Base-by-base conservation (phyloP, 2,329 filamentous ascomycete genomes). In the Pseudogymnoascus sp. region DNA sequence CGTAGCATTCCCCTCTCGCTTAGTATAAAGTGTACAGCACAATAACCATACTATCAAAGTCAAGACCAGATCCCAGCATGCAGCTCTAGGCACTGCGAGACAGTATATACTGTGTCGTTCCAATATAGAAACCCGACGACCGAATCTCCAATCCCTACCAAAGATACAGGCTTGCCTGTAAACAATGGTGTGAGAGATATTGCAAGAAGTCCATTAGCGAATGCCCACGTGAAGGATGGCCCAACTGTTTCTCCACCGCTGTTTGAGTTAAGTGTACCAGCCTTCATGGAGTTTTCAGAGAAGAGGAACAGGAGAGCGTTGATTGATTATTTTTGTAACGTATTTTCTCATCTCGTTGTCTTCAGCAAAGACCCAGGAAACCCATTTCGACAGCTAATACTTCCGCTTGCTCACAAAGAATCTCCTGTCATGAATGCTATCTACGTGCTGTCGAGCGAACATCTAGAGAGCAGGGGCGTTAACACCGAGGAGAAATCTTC, bases 371-470 rank as follows among this genome's bases (percentile, higher is more conserved):
- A 87, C 66, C 78, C 78, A 3, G 84, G 83, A 18, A 87, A 87
- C 65, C 84, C 84, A 0, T 87, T 87, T 69, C 82, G 85, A 67
- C 83, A 86, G 68, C 76, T 87, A 12, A 81, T 87, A 7, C 74
- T 87, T n/a, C 85, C 85, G 1, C 75, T 88, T 40, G 84, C 82
- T 2, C 77, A 81, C 59, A 76, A 72, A 46, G 84, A 82, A 69
- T 76, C 77, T 0, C 81, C 84, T 1, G 81, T 96, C 3, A 89
- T 90, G 73, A 90, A 95, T 70, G 91, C 92, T 8, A 89, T 97
- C 65, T 92, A 90, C 64, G 91, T 93, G 0, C 78, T 97, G 6
- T 85, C 91, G 0, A 90, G 89, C 63, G 93, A 92, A 64, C 95
- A 96, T 72, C 78, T 96, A 64, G 89, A 92, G 68, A 91, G 84